These are phyloP conservation scores for Cytospora mali DNA, from an alignment of 2,329 filamentous ascomycete species.

Conservation along the genomic window DNA sequence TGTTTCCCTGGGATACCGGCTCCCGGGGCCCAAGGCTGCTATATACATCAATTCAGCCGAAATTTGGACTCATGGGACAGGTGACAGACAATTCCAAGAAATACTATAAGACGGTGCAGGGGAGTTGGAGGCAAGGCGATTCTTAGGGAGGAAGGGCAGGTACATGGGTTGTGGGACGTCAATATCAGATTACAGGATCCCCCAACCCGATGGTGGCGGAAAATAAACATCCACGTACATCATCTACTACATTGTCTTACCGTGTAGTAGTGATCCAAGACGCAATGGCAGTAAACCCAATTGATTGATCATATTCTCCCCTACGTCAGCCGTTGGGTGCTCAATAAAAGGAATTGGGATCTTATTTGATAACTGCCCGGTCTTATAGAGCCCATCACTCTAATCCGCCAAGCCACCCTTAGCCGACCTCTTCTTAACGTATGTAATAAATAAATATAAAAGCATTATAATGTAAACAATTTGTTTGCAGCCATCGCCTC, in stretches of 20 bases:
- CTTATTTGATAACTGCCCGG: no score
- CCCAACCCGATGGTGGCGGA: no score
- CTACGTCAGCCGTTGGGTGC: no score
- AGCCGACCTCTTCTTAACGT: background rate
- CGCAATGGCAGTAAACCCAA: no score
- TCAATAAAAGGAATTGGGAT: no score
- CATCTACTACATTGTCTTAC: no score
- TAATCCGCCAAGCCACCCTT: background rate
- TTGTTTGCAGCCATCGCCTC: background rate
- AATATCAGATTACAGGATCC: no score
- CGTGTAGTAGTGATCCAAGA: no score
- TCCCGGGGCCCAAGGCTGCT: background rate
- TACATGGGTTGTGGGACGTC: no score
- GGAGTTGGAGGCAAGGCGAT: background rate
- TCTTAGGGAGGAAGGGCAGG: background rate
- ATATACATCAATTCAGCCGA: background rate
- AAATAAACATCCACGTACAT: no score
- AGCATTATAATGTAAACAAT: background rate
- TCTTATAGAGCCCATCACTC: background rate
- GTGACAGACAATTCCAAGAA: background rate
- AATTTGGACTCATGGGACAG: background rate
- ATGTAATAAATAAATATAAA: background rate
- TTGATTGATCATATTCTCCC: no score
- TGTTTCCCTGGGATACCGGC: no score
- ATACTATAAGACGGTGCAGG: background rate